phyloP scores from a whole-genome alignment of 2,329 filamentous ascomycete genomes.

The Fusarium secorum region DNA sequence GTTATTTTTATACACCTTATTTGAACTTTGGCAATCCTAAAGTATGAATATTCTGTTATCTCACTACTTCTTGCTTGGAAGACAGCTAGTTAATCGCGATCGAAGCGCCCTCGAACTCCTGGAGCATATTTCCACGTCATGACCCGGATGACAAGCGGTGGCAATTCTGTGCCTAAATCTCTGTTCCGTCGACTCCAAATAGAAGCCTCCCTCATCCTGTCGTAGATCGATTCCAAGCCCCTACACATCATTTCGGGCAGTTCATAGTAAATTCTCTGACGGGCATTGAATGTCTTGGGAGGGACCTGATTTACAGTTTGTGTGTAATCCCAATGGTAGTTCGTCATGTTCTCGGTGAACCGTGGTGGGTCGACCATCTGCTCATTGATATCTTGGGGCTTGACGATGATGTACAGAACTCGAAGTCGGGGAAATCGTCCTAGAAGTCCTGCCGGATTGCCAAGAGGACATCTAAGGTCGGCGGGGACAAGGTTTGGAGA shows the following conservation, averaged over 20 bases:
- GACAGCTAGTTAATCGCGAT: background rate
- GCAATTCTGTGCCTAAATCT: fast-evolving
- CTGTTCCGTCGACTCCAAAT: too few relatives aligned
- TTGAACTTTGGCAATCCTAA: background rate
- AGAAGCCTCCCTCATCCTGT: fast-evolving
- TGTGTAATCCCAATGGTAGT: background rate
- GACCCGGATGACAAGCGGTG: background rate
- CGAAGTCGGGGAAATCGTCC: background rate
- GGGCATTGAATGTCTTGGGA: background rate
- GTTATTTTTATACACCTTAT: background rate
- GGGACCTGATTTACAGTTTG: background rate
- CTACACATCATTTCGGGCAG: fast-evolving
- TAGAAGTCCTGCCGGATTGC: fast-evolving
- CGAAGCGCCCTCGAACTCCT: background rate
- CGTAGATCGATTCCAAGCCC: background rate
- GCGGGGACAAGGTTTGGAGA: fast-evolving
- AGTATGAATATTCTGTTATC: background rate
- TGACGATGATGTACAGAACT: background rate
- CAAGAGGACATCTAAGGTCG: fast-evolving
- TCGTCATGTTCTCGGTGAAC: background rate
- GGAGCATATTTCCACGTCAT: background rate
- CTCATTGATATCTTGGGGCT: background rate
- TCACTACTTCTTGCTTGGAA: background rate
- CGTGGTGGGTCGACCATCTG: background rate
- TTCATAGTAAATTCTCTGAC: background rate